Percentiles rank a stretch among this genome's conserved stretches.
Conservation (phyloP, 805 yeast species). For the Spencermartinsiella europaea region DNA sequence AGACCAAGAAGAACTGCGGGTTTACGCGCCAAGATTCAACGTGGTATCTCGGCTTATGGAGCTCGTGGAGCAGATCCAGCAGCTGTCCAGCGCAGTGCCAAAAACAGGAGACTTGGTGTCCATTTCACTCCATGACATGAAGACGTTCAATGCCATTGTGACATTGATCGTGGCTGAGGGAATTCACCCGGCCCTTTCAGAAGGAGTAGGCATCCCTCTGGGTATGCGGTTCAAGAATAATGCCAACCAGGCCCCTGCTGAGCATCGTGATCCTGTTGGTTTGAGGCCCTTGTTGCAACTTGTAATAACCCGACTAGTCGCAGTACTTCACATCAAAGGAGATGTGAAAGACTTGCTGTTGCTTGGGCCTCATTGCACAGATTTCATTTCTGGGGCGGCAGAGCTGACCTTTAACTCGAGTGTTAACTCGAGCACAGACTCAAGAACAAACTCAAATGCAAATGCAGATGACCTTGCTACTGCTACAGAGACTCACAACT, state of each 20-base stretch:
- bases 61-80: conserved; percentile 9
- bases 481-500: neutral
- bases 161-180: conserved; percentile 67
- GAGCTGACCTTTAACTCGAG: conserved; percentile 25
- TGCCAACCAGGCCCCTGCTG: neutral
- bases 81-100: neutral
- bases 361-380: conserved; percentile 27
- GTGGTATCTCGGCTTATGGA: conserved; percentile 5
- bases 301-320: conserved; percentile 15
- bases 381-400: conserved; percentile 25
- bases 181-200: conserved; percentile 56
- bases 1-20: no score
- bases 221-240: conserved; percentile 51
- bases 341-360: conserved; percentile 28
- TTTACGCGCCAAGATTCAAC: neutral
- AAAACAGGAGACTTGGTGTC: conserved; percentile 29
- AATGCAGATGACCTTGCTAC: conserved; percentile 5
- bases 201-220: conserved; percentile 58
- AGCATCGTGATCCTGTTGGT: neutral
- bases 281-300: conserved; percentile 3
- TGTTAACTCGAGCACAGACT: conserved; percentile 1
- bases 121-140: conserved; percentile 82
- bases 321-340: conserved; percentile 20
- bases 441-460: no score
- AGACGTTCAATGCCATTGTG: conserved; percentile 58